A percentile compares a stretch with the other conserved stretches of the same genome.
Evolutionary conservation across 768 basidiomycete genomes (phyloP).

Genomic region (Mrakia gelida): DNA sequence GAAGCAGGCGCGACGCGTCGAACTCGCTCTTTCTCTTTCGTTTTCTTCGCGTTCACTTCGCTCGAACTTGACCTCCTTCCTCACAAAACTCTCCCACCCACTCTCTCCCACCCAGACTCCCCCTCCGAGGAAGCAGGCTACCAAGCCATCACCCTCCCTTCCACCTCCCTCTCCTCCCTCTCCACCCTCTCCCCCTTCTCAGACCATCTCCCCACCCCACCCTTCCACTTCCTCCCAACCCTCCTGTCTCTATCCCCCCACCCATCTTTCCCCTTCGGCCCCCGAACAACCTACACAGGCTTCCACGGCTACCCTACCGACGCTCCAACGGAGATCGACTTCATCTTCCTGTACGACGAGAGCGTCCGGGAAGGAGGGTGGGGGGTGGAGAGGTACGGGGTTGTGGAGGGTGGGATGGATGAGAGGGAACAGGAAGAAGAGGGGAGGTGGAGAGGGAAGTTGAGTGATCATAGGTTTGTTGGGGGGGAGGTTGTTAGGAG

Average conservation of each 20-base stretch:
- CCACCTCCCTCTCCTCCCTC: too few relatives aligned
- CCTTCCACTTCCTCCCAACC: slow-evolving; percentile 20
- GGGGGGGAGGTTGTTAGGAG: slow-evolving; percentile 14
- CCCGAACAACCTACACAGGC: slow-evolving; percentile 24
- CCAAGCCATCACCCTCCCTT: slow-evolving; percentile 19
- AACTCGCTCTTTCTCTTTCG: neutral
- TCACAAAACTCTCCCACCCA: neutral
- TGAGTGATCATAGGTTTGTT: slow-evolving; percentile 24
- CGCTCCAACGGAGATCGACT: slow-evolving; percentile 23
- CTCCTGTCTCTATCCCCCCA: neutral
- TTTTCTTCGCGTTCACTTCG: neutral
- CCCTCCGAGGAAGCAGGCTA: slow-evolving; percentile 30
- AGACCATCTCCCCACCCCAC: neutral
- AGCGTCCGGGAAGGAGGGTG: neutral
- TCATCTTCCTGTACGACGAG: slow-evolving; percentile 24
- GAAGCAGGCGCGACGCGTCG: too few relatives aligned
- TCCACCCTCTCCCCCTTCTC: too few relatives aligned
- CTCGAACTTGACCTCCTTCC: too few relatives aligned
- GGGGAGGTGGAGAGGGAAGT: slow-evolving; percentile 18
- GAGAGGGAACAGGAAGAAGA: neutral
- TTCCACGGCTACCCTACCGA: neutral
- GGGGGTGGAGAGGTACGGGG: slow-evolving; percentile 1
- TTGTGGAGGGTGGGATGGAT: slow-evolving; percentile 21
- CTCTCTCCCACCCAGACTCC: slow-evolving; percentile 20
- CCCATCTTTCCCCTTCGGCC: slow-evolving; percentile 1